Conservation (phyloP, 2,329 filamentous ascomycete genomes). For the Calonectria pauciramosa region DNA sequence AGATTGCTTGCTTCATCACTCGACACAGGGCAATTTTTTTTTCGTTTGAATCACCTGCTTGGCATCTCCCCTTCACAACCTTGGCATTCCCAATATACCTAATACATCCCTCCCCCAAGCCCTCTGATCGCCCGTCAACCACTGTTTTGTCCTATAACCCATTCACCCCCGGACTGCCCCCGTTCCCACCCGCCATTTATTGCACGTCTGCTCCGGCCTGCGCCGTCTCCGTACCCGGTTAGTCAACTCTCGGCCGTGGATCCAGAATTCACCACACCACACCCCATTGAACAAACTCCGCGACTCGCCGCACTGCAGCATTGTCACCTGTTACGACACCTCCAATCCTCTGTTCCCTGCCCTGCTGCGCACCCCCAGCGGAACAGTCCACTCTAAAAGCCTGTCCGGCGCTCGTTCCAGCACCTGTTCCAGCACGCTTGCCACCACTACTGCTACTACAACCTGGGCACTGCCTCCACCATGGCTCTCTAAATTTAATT, state of each 20-base stretch:
- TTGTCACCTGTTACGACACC: slow-evolving; percentile 19
- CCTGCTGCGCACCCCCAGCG: neutral
- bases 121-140: slow-evolving; percentile 1
- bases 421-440: neutral
- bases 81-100: neutral
- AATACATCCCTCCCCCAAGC: neutral
- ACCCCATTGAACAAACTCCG: slow-evolving; percentile 15
- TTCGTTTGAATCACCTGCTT: neutral
- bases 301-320: neutral
- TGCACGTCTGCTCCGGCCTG: slow-evolving; percentile 1
- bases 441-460: neutral
- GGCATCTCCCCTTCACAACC: neutral
- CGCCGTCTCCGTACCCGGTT: neutral
- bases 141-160: slow-evolving; percentile 1
- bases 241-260: slow-evolving; percentile 13
- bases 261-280: slow-evolving; percentile 16
- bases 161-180: neutral
- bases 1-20: slow-evolving; percentile 3
- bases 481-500: slow-evolving; percentile 20
- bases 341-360: neutral
- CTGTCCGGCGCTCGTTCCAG: neutral
- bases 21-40: neutral
- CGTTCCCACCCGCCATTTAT: slow-evolving; percentile 1
- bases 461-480: slow-evolving; percentile 11
- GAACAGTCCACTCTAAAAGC: slow-evolving; percentile 3